Evolutionary conservation across 352 stramenopile species (phyloP).

Genomic region (Pythium vanterpoolii): DNA sequence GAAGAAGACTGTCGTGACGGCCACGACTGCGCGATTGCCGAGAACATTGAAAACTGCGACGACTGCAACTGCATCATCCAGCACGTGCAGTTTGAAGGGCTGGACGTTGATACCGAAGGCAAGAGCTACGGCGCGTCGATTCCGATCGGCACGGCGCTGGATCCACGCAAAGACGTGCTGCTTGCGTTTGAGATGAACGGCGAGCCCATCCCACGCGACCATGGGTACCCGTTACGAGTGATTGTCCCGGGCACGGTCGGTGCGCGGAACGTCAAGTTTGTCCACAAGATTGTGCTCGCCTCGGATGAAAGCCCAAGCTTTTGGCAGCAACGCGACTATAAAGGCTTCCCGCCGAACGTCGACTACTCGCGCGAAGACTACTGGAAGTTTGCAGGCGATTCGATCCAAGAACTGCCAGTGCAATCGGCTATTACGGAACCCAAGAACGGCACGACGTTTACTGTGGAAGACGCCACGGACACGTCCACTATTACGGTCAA

Average conservation of each 20-base stretch:
- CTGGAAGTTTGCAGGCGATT: slow-evolving; percentile 81
- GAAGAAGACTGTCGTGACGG: slow-evolving; percentile 56
- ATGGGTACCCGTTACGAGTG: slow-evolving; percentile 95
- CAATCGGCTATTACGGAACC: slow-evolving; percentile 90
- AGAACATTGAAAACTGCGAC: slow-evolving; percentile 51
- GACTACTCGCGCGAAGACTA: slow-evolving; percentile 85
- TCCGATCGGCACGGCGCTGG: slow-evolving; percentile 92
- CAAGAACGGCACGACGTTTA: slow-evolving; percentile 43
- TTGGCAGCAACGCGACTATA: slow-evolving; percentile 93
- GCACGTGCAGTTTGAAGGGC: slow-evolving; percentile 84
- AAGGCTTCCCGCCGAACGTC: slow-evolving; percentile 81
- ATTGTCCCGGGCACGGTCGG: slow-evolving; percentile 95
- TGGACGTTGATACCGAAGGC: slow-evolving; percentile 81
- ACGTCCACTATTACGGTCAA: slow-evolving; percentile 86
- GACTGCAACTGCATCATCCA: slow-evolving; percentile 71
- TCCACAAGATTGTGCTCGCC: slow-evolving; percentile 88
- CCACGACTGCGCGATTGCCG: slow-evolving; percentile 50
- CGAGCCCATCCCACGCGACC: slow-evolving; percentile 89
- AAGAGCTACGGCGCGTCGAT: slow-evolving; percentile 88
- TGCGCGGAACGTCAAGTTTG: slow-evolving; percentile 97
- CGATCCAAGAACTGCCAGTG: slow-evolving; percentile 91
- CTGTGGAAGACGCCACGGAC: slow-evolving; percentile 53
- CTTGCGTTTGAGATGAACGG: slow-evolving; percentile 99
- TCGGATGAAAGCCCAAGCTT: slow-evolving; percentile 84
- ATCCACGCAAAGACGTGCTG: slow-evolving; percentile 94